phyloP scores from a whole-genome alignment of 495 filamentous ascomycete genomes.

The Hypoxylon crocopeplum region DNA sequence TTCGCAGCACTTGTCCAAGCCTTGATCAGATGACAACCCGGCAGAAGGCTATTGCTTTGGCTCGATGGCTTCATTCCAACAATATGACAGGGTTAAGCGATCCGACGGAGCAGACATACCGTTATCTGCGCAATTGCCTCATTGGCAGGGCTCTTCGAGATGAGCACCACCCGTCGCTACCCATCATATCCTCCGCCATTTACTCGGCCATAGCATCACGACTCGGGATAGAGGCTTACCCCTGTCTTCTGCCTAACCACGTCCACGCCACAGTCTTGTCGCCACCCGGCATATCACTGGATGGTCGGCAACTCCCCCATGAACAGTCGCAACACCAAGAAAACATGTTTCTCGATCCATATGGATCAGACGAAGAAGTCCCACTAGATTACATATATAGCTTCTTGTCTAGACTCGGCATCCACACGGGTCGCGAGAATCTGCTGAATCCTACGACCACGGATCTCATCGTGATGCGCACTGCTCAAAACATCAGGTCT shows the following conservation, averaged over 20 bases:
- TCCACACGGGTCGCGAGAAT: conserved; percentile 58
- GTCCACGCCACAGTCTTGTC: conserved; percentile 76
- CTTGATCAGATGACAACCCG: conserved; percentile 63
- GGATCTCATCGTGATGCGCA: conserved; percentile 73
- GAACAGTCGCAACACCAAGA: conserved; percentile 43
- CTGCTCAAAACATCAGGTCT: conserved; percentile 78
- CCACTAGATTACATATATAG: conserved; percentile 61
- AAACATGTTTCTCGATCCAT: conserved; percentile 86
- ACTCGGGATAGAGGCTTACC: conserved; percentile 72
- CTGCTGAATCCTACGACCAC: conserved; percentile 67
- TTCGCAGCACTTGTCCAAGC: conserved; percentile 57
- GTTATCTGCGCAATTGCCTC: conserved; percentile 82
- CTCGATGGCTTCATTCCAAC: conserved; percentile 67
- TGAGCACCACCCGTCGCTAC: conserved; percentile 71
- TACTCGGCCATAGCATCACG: conserved; percentile 54
- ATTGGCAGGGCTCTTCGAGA: conserved; percentile 79
- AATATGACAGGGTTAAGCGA: conserved; percentile 71
- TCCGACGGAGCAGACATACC: conserved; percentile 66
- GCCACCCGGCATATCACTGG: conserved; percentile 63
- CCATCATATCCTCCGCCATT: conserved; percentile 74
- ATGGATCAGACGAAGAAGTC: conserved; percentile 71
- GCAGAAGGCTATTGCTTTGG: conserved; percentile 69
- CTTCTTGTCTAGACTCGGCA: conserved; percentile 69
- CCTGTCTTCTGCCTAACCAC: conserved; percentile 80
- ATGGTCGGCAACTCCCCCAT: conserved; percentile 52